Conservation (phyloP, 768 basidiomycete genomes). For the Calocera viscosa region DNA sequence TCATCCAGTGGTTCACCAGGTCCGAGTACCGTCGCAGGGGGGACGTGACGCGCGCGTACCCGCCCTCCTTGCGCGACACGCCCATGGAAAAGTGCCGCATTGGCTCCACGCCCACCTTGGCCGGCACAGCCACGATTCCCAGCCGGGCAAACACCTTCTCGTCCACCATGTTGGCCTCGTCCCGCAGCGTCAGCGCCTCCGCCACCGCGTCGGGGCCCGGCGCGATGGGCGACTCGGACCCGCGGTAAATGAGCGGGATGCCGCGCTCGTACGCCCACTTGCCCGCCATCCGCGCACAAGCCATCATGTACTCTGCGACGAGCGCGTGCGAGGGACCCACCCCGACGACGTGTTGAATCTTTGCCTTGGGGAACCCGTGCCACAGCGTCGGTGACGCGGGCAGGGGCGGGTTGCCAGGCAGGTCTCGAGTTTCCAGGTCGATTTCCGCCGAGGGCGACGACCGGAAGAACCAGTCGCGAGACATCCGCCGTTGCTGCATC, state of each 20-base stretch:
- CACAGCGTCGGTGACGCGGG: slow-evolving; percentile 18
- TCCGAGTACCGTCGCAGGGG: slow-evolving; percentile 80
- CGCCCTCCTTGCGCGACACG: slow-evolving; percentile 23
- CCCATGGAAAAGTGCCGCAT: slow-evolving; percentile 1
- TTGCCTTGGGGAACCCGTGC: slow-evolving; percentile 41
- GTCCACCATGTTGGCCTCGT: slow-evolving; percentile 34
- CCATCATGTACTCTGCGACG: slow-evolving; percentile 72
- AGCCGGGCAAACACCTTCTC: background rate
- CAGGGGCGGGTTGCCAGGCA: slow-evolving; percentile 23
- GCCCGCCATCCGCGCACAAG: slow-evolving; percentile 65
- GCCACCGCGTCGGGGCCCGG: slow-evolving; percentile 30
- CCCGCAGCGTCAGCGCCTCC: slow-evolving; percentile 39
- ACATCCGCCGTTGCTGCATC: background rate
- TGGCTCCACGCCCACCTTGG: too few species aligned
- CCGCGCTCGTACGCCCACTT: slow-evolving; percentile 48
- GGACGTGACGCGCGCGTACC: slow-evolving; percentile 74
- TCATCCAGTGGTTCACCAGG: slow-evolving; percentile 81
- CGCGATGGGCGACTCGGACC: slow-evolving; percentile 26
- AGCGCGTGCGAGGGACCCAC: slow-evolving; percentile 38
- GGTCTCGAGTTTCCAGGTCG: slow-evolving; percentile 12
- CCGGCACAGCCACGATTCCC: too few species aligned
- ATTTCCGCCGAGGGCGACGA: slow-evolving; percentile 4
- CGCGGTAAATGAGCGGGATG: slow-evolving; percentile 54
- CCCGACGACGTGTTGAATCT: slow-evolving; percentile 32
- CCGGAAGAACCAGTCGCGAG: background rate